A percentile compares a stretch with the other conserved stretches of the same genome.
These are phyloP conservation scores for Phyllosticta paracitricarpa DNA, from an alignment of 2,329 filamentous ascomycete species.

Conservation along the genomic window DNA sequence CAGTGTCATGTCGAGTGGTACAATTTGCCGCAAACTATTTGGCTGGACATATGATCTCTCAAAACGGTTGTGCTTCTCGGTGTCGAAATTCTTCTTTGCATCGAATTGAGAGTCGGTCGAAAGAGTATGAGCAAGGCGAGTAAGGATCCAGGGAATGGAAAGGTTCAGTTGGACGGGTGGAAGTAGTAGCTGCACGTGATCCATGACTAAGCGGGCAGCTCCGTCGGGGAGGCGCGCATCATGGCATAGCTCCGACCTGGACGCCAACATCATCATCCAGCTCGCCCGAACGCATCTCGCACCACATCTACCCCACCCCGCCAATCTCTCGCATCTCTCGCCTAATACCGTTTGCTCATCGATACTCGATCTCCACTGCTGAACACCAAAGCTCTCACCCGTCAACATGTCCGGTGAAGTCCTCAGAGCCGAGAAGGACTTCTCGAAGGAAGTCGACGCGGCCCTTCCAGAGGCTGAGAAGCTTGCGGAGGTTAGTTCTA, in stretches of 20 bases:
- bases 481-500: slow-evolving; percentile 62
- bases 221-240: slow-evolving; percentile 7
- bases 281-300: neutral
- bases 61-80: no score
- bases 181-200: neutral
- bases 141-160: no score
- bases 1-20: no score
- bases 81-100: no score
- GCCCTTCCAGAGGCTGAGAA: slow-evolving; percentile 83
- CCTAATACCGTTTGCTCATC: neutral
- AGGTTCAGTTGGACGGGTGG: no score
- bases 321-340: neutral
- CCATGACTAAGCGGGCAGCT: slow-evolving; percentile 5
- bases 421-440: slow-evolving; percentile 95
- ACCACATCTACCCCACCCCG: neutral
- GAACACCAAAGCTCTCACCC: neutral
- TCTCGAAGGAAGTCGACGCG: slow-evolving; percentile 89
- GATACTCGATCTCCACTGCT: neutral
- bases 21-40: no score
- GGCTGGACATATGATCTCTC: no score
- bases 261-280: slow-evolving; percentile 6
- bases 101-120: no score
- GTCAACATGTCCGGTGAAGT: slow-evolving; percentile 64
- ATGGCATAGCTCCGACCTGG: slow-evolving; percentile 10
- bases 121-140: no score